These are phyloP conservation scores for Salix brachista DNA, from an alignment of 345 rosid species.

Conservation along the genomic window DNA sequence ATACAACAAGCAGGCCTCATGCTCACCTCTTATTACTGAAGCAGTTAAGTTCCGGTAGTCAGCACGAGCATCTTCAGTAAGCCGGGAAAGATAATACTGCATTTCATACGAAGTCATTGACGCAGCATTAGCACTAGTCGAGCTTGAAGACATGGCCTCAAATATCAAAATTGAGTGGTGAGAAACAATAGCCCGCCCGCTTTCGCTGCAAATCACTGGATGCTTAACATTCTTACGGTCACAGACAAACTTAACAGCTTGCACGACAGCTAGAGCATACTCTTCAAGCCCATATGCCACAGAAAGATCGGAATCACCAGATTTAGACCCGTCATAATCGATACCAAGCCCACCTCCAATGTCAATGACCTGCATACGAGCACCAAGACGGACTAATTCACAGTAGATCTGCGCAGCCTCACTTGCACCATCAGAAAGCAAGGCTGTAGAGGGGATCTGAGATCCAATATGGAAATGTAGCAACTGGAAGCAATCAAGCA, in stretches of 20 bases:
- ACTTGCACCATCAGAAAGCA: slow-evolving; percentile 66
- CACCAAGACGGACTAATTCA: slow-evolving; percentile 89
- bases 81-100: slow-evolving; percentile 54
- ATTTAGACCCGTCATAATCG: slow-evolving; percentile 91
- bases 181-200: slow-evolving; percentile 89
- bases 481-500: slow-evolving; percentile 81
- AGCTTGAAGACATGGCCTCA: slow-evolving; percentile 59
- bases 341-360: slow-evolving; percentile 91
- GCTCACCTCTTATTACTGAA: slow-evolving; percentile 63
- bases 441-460: slow-evolving; percentile 72
- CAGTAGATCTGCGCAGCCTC: slow-evolving; percentile 90
- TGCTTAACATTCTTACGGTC: slow-evolving; percentile 68
- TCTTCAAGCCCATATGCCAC: slow-evolving; percentile 80
- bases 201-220: slow-evolving; percentile 79
- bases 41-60: slow-evolving; percentile 48
- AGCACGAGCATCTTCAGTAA: slow-evolving; percentile 59
- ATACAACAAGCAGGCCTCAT: slow-evolving; percentile 55
- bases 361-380: slow-evolving; percentile 69
- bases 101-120: slow-evolving; percentile 32
- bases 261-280: slow-evolving; percentile 82
- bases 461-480: slow-evolving; percentile 95
- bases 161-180: slow-evolving; percentile 83
- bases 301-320: slow-evolving; percentile 74
- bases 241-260: slow-evolving; percentile 54
- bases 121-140: background rate